Base-by-base conservation (phyloP, 1,139 yeast genomes). In the Waltiozyma sp. region DNA sequence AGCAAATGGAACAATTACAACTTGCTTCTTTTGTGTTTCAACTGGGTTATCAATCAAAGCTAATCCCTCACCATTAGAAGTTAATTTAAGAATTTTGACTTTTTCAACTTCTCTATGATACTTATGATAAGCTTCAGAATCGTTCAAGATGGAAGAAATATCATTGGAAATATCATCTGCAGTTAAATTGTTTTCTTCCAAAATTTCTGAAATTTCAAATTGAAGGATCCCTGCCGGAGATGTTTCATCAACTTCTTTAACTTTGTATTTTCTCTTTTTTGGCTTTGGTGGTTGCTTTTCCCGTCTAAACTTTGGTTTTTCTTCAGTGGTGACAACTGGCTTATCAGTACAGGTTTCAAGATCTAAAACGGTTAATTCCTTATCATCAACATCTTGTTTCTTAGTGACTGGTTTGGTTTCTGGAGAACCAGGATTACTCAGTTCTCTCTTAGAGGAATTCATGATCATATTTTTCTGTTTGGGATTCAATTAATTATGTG, bases 11-110 rank as follows among this genome's bases (percentile, higher is more conserved):
- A 91, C 76, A 13, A 86, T 65, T 2, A 71, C 73, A n/a, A 73
- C 64, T 50, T 65, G 70, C 41, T 61, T 64, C 42, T 62, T 59
- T n/a, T 57, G 61, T 2, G 55, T 48, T 41, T 64, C 68, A 6
- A 66, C 69, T 1, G 88, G 88, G 55, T 79, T 79, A 8, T 69
- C 63, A 31, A 82, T 69, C 7, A 83, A 48, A 0, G 80, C 87
- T 31, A 84, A 54, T 2, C 91, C 89, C 52, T 83, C 91, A 44
- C 97, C 97, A 49, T 78, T 83, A 2, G 96, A 82, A 11, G 86
- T 69, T 28, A 83, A 64, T 41, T 67, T 68, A 31, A 71, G 53
- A 33, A 91, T 69, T 47, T 71, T 61, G n/a, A 84, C 88, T 47
- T 76, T 65, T 1, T 66, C 61, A 1, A 77, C 80, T 5, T 62